phyloP scores from a whole-genome alignment of 257 asterid genomes.

The Craterostigma plantagineum region DNA sequence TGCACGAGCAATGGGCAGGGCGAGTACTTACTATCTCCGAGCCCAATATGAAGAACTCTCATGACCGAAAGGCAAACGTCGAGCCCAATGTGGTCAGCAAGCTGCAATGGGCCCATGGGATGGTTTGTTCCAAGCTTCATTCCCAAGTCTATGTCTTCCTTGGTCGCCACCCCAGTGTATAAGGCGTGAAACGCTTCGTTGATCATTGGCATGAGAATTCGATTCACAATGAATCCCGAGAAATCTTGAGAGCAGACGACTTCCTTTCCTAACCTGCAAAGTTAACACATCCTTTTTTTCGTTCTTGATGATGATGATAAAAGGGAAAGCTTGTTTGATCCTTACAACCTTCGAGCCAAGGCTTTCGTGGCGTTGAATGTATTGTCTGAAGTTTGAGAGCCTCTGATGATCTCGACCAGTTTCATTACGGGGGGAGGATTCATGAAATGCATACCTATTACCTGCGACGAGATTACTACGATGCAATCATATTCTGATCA shows the following conservation, averaged over 20 bases:
- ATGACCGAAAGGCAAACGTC: slow-evolving; percentile 80
- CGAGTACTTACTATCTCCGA: slow-evolving; percentile 54
- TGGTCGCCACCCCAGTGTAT: slow-evolving; percentile 68
- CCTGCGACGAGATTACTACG: slow-evolving; percentile 25
- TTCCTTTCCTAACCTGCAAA: slow-evolving; percentile 67
- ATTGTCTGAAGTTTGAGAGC: slow-evolving; percentile 65
- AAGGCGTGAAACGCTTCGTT: slow-evolving; percentile 74
- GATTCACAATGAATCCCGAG: slow-evolving; percentile 76
- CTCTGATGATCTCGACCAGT: slow-evolving; percentile 82
- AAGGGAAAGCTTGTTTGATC: neutral
- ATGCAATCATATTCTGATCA: no score
- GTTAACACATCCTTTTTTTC: neutral
- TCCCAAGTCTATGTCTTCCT: slow-evolving; percentile 85
- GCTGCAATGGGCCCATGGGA: slow-evolving; percentile 86
- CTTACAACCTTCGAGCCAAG: slow-evolving; percentile 67
- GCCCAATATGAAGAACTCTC: slow-evolving; percentile 73
- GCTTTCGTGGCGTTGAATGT: slow-evolving; percentile 40
- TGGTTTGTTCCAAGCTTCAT: slow-evolving; percentile 93
- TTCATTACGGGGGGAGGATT: slow-evolving; percentile 93
- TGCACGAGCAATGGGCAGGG: slow-evolving; percentile 92
- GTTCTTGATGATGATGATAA: no score
- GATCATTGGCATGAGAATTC: slow-evolving; percentile 85
- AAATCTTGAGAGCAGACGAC: slow-evolving; percentile 72
- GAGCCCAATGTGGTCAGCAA: slow-evolving; percentile 87
- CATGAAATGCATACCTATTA: slow-evolving; percentile 97